A percentile compares a stretch with the other conserved stretches of the same genome.
Conservation (phyloP, 148 eudicot genomes). For the Agrostemma githago region DNA sequence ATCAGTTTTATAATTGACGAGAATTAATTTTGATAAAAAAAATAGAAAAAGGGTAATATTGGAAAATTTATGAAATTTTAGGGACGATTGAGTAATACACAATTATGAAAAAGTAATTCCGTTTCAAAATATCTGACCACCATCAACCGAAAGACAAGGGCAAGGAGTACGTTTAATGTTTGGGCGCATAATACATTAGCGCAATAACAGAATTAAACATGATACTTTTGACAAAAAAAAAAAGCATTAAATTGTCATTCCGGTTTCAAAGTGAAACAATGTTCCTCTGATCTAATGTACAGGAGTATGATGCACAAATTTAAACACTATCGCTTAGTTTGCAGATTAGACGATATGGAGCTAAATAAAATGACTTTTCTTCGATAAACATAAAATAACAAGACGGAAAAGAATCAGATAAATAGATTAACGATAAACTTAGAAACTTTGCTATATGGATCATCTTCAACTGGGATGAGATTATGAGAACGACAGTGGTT, state of each 20-base stretch:
- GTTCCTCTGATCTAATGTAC: constrained; percentile 1
- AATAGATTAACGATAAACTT: constrained; percentile 14
- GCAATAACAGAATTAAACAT: neutral
- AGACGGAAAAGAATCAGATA: constrained; percentile 1
- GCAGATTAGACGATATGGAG: neutral
- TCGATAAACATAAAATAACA: constrained; percentile 15
- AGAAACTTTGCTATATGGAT: constrained; percentile 5
- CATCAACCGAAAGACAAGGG: too few relatives aligned
- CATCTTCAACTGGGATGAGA: constrained; percentile 8
- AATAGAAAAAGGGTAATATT: too few relatives aligned
- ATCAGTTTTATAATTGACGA: too few relatives aligned
- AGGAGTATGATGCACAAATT: neutral
- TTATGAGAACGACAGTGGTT: neutral
- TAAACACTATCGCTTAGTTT: neutral
- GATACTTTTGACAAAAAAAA: neutral
- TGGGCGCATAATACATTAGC: too few relatives aligned
- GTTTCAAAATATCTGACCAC: too few relatives aligned
- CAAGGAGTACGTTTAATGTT: too few relatives aligned
- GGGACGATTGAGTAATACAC: too few relatives aligned
- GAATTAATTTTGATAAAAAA: too few relatives aligned
- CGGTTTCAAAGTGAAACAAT: neutral
- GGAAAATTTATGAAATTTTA: too few relatives aligned
- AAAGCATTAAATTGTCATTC: neutral
- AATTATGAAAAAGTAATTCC: too few relatives aligned
- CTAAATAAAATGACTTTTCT: neutral